Conservation (phyloP, 306 rosid species). For the Psophocarpus tetragonolobus region DNA sequence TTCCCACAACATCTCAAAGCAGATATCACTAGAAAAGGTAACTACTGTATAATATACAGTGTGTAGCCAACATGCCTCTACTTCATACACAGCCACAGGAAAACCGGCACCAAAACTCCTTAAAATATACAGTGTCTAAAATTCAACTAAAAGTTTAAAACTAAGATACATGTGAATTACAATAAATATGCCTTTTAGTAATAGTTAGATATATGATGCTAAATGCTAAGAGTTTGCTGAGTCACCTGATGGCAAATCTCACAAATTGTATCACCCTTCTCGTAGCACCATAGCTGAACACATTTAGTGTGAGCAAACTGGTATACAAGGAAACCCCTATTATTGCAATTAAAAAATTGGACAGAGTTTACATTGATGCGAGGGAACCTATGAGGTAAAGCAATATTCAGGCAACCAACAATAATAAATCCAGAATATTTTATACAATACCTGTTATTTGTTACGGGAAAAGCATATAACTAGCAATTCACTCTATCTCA, state of each 20-base stretch:
- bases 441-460: background rate
- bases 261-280: conserved; percentile 66
- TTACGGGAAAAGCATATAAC: background rate
- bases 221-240: conserved; percentile 2
- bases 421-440: background rate
- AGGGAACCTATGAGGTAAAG: background rate
- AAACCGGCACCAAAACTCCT: background rate
- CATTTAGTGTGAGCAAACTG: conserved; percentile 73
- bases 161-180: background rate
- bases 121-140: background rate
- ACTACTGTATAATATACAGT: background rate
- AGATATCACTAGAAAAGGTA: background rate
- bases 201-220: background rate
- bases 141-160: background rate
- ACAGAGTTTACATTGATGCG: background rate
- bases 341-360: background rate
- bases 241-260: conserved; percentile 71
- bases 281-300: conserved; percentile 73
- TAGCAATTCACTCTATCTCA: background rate
- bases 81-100: background rate
- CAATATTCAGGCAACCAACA: background rate
- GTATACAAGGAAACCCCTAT: background rate
- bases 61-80: background rate
- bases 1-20: background rate
- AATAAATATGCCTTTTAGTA: background rate